These are phyloP conservation scores for Lodderomyces theae DNA, from an alignment of 1,139 yeast genomes.

Conservation along the genomic window DNA sequence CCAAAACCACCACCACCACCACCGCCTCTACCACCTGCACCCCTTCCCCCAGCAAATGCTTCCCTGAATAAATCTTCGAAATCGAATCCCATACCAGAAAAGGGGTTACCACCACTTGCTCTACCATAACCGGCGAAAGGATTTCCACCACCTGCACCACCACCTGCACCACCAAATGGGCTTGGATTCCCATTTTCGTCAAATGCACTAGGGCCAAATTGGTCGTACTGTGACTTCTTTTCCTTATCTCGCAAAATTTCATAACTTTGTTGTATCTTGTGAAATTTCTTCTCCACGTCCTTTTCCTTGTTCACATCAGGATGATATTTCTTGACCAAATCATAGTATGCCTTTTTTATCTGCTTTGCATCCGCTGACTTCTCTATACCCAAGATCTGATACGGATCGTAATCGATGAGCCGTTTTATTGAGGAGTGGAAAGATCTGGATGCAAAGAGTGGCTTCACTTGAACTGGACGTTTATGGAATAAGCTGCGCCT, in stretches of 20 bases:
- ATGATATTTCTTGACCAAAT: constrained; percentile 88
- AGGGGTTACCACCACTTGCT: constrained; percentile 48
- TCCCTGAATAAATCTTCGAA: constrained; percentile 88
- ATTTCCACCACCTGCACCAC: constrained; percentile 28
- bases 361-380: constrained; percentile 72
- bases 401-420: constrained; percentile 65
- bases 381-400: constrained; percentile 74
- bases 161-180: constrained; percentile 48
- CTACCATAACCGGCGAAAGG: constrained; percentile 75
- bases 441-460: constrained; percentile 12
- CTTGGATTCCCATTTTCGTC: constrained; percentile 62
- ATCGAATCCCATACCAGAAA: constrained; percentile 54
- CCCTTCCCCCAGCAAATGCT: constrained; percentile 55
- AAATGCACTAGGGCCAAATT: constrained; percentile 85
- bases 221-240: constrained; percentile 87
- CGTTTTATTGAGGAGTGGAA: constrained; percentile 27
- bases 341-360: constrained; percentile 90
- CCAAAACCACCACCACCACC: too few species aligned
- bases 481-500: background rate
- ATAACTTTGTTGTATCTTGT: constrained; percentile 90
- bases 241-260: constrained; percentile 86
- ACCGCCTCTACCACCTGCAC: constrained; percentile 34
- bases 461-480: background rate
- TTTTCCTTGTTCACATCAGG: constrained; percentile 95
- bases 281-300: constrained; percentile 85